A percentile compares a stretch with the other conserved stretches of the same genome.
phyloP scores from a whole-genome alignment of 2,329 filamentous ascomycete genomes.

The Tolypocladium album region DNA sequence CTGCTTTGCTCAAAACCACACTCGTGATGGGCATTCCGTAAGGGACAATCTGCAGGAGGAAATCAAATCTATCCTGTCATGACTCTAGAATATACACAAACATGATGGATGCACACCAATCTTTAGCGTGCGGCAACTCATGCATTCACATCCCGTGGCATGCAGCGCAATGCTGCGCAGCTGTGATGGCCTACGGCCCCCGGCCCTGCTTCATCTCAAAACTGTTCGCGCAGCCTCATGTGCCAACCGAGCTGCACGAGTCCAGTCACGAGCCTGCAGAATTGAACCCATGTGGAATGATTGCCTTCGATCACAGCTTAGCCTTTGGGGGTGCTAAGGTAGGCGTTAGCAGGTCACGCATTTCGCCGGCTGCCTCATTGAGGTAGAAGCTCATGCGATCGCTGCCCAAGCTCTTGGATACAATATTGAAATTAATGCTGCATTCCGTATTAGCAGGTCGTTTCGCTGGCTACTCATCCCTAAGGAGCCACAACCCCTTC shows the following conservation, averaged over 20 bases:
- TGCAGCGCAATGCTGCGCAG: not conserved
- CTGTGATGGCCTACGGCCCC: not conserved
- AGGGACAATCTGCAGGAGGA: too few species aligned
- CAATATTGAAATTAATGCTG: conserved; percentile 95
- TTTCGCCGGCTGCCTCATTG: conserved; percentile 83
- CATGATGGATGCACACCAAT: not conserved
- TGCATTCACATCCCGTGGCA: not conserved
- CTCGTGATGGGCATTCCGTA: not conserved
- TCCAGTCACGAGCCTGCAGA: not conserved
- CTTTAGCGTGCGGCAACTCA: not conserved
- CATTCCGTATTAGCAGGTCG: not conserved
- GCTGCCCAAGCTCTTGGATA: conserved; percentile 83
- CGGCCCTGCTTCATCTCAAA: not conserved
- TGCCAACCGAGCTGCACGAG: not conserved
- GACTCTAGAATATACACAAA: not conserved
- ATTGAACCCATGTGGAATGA: not conserved
- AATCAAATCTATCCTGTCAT: not conserved
- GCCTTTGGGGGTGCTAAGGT: conserved; percentile 73
- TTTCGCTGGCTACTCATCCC: not conserved
- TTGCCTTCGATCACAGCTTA: conserved; percentile 54
- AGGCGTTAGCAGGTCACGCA: conserved; percentile 75
- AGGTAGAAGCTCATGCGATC: conserved; percentile 93
- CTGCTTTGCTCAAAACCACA: not conserved
- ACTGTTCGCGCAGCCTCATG: too few species aligned
- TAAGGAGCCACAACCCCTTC: not conserved